Percentiles rank a stretch among this genome's conserved stretches.
Evolutionary conservation across 345 rosid species (phyloP).

Genomic region (Dipteronia sinensis): DNA sequence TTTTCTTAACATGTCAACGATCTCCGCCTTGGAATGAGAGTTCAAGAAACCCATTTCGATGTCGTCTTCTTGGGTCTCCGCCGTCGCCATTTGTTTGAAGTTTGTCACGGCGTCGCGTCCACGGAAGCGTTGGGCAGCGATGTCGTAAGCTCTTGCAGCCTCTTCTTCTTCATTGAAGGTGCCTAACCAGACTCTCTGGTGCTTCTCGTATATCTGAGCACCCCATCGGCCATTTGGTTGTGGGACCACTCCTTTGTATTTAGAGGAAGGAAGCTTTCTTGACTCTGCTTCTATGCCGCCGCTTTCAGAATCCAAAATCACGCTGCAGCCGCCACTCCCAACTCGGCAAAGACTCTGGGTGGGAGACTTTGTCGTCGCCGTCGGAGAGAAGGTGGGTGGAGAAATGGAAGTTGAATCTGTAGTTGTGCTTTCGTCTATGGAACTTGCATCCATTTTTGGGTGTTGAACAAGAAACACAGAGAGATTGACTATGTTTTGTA

Average conservation of each 20-base stretch:
- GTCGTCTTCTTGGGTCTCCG: conserved; percentile 35
- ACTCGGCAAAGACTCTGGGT: conserved; percentile 47
- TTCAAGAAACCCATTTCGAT: conserved; percentile 54
- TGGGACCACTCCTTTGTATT: conserved; percentile 95
- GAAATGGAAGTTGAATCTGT: conserved; percentile 43
- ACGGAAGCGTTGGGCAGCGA: conserved; percentile 79
- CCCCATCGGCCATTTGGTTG: conserved; percentile 99
- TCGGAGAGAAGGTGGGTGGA: conserved; percentile 28
- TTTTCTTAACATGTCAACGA: conserved; percentile 88
- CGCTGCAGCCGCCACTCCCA: conserved; percentile 62
- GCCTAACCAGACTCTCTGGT: conserved; percentile 93
- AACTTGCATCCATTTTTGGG: conserved; percentile 51
- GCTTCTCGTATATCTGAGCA: conserved; percentile 96
- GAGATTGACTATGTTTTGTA: conserved; percentile 8
- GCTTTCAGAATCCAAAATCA: conserved; percentile 56
- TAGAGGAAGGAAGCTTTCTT: conserved; percentile 78
- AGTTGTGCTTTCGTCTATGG: conserved; percentile 58
- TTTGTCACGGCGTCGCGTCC: conserved; percentile 85
- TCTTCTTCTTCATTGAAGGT: conserved; percentile 81
- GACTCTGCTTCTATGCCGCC: conserved; percentile 71
- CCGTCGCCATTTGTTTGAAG: conserved; percentile 40
- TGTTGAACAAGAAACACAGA: neutral
- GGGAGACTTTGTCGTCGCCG: conserved; percentile 24
- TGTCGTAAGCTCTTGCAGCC: conserved; percentile 85
- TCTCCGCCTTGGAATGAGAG: conserved; percentile 79